Percentiles rank a stretch among this genome's conserved stretches.
Conservation (phyloP, 768 basidiomycete species). For the Tylopilus balloui region DNA sequence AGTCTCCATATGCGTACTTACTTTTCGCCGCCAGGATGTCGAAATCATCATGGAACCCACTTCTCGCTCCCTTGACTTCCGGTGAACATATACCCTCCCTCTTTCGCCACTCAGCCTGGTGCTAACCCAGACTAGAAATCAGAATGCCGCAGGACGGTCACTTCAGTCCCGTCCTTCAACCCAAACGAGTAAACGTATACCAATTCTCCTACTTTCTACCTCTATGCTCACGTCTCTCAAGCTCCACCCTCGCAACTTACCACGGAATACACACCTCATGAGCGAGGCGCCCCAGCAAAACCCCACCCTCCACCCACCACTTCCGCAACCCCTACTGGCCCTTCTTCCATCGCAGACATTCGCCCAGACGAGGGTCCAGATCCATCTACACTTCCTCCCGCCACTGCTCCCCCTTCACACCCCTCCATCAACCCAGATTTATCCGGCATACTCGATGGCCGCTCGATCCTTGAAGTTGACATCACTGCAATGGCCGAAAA, state of each 20-base stretch:
- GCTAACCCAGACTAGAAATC: slow-evolving; percentile 29
- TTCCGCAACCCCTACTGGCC: slow-evolving; percentile 19
- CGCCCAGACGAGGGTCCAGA: slow-evolving; percentile 52
- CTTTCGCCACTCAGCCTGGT: neutral
- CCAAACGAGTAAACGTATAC: slow-evolving; percentile 30
- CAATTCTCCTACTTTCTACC: neutral
- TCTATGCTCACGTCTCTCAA: slow-evolving; percentile 12
- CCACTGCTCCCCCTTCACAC: slow-evolving; percentile 71
- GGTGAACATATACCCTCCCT: slow-evolving; percentile 38
- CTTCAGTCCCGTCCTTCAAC: slow-evolving; percentile 29
- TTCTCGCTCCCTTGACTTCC: slow-evolving; percentile 67
- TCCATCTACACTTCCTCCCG: slow-evolving; percentile 59
- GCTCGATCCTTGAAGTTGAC: slow-evolving; percentile 83
- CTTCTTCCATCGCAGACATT: slow-evolving; percentile 17
- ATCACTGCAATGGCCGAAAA: slow-evolving; percentile 71
- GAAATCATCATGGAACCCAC: slow-evolving; percentile 89
- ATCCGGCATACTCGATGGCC: slow-evolving; percentile 65
- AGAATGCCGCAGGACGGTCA: slow-evolving; percentile 31
- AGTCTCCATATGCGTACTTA: slow-evolving; percentile 3
- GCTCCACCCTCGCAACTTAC: slow-evolving; percentile 56
- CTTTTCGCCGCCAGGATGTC: slow-evolving; percentile 51
- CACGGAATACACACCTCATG: slow-evolving; percentile 77
- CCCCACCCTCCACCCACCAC: slow-evolving; percentile 15
- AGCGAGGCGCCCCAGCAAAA: slow-evolving; percentile 48
- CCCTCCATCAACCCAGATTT: slow-evolving; percentile 68